Evolutionary conservation across 2,329 filamentous ascomycete genomes (phyloP), one percentile per base, ranked within the genome.

Genomic region (Metarhizium guizhouense): DNA sequence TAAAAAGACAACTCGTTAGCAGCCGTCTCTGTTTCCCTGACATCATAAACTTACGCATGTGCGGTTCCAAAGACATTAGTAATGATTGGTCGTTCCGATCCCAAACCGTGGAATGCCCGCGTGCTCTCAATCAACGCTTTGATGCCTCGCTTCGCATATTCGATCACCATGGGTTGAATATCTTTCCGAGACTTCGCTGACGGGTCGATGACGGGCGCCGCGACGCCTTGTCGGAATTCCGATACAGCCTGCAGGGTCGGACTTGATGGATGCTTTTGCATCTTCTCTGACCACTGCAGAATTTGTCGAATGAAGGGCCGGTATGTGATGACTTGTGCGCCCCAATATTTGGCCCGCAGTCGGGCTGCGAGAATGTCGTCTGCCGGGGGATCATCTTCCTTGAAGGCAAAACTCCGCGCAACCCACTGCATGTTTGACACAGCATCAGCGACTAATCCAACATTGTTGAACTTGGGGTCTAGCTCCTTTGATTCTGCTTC

Each of bases 21-120:
- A 42, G 1, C 32, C 13, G 6, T 32, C 3, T 30, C 6, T 20
- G 3, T 25, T 48, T 8, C 10, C 13, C 25, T 30, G 25, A 13
- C 7, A 48, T 14, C 8, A 8, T 48, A 6, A 29, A 84, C 90
- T 83, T 88, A 95, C 89, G 93, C 92, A 77, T 96, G 93, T 59
- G 91, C 88, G 18, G 93, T 97, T 53, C 93, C 92, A 71, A 96
- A 95, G 29, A 96, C 86, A 64, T 96, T 97, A n/a, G 93, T 97
- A 55, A 97, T 85, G 53, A 96, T 86, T 8, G 88, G 83, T 34
- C 90, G 82, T 58, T 81, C 72, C n/a, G 74, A 71, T 16, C 81
- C 76, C 30, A 88, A 77, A 2, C 77, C 76, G 59, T 87, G 78
- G 67, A 97, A 95, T 1, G 91, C 90, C 54, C 84, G 81, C 0